Conservation (phyloP, 208 protist species). For the Dictyostelium gargantuum region DNA sequence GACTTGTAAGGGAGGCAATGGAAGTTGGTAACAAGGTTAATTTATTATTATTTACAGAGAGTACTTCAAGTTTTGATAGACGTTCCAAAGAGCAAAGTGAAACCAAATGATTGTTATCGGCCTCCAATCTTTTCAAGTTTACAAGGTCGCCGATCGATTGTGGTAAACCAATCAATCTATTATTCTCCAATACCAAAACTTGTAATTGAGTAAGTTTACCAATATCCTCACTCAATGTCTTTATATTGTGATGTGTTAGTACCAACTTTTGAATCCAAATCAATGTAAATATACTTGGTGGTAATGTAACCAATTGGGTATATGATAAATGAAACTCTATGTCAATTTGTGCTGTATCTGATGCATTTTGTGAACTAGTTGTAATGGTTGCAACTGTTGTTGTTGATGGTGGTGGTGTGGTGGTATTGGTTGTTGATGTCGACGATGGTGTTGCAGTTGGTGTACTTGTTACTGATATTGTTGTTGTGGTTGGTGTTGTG, state of each 20-base stretch:
- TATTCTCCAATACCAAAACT: conserved; percentile 18
- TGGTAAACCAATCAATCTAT: not conserved
- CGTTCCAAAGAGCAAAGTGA: conserved; percentile 10
- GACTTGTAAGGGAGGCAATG: not conserved
- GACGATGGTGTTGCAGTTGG: not conserved
- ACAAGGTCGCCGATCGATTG: conserved; percentile 17
- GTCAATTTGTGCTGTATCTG: not conserved
- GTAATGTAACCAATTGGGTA: conserved; percentile 25
- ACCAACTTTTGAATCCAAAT: conserved; percentile 56
- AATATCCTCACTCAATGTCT: conserved; percentile 38
- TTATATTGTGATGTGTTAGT: conserved; percentile 51
- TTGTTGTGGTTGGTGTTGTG: not conserved
- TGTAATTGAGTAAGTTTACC: conserved; percentile 29
- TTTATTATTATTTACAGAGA: conserved; percentile 64
- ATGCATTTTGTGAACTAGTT: not conserved
- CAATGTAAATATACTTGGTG: not conserved
- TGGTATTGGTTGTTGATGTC: too few relatives aligned
- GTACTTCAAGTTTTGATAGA: conserved; percentile 48
- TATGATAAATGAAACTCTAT: conserved; percentile 42
- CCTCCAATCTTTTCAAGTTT: conserved; percentile 32
- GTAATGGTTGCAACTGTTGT: not conserved
- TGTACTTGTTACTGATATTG: not conserved
- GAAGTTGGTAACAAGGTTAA: conserved; percentile 20
- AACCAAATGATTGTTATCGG: conserved; percentile 42
- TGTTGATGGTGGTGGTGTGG: not conserved